Conservation (phyloP, 108 stramenopile genomes). For the Skeletonema grethae region DNA sequence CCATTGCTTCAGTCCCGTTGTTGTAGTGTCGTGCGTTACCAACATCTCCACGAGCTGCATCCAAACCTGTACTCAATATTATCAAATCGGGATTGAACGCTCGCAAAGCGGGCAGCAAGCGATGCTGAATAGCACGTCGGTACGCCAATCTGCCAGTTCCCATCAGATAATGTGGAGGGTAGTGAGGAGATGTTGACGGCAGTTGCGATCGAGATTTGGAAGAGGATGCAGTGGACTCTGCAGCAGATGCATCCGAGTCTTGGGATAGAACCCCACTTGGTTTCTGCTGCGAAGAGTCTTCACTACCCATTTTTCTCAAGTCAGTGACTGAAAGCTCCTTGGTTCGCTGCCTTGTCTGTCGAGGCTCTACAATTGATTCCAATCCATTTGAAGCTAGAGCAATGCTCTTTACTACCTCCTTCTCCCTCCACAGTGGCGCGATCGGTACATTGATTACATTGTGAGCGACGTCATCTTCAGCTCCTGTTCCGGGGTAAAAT, state of each 20-base stretch:
- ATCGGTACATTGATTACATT: constrained; percentile 98
- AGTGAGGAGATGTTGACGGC: constrained; percentile 37
- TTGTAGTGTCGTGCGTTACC: constrained; percentile 84
- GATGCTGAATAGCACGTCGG: constrained; percentile 75
- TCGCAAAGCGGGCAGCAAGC: constrained; percentile 84
- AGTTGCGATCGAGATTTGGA: constrained; percentile 26
- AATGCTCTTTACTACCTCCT: constrained; percentile 40
- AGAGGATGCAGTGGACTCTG: constrained; percentile 23
- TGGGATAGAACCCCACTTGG: constrained; percentile 16
- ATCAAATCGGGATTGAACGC: constrained; percentile 96
- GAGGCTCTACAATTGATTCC: constrained; percentile 17
- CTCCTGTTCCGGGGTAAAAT: constrained; percentile 96
- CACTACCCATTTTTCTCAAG: constrained; percentile 10
- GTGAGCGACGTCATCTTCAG: constrained; percentile 82
- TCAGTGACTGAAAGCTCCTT: constrained; percentile 32
- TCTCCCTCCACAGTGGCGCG: constrained; percentile 89
- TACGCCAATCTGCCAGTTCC: constrained; percentile 70
- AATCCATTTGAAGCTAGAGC: constrained; percentile 32
- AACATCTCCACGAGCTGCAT: constrained; percentile 90
- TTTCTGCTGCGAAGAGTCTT: constrained; percentile 11
- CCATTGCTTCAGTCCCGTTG: constrained; percentile 69
- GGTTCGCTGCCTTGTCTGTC: constrained; percentile 62
- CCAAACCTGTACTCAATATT: constrained; percentile 97
- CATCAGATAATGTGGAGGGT: constrained; percentile 47
- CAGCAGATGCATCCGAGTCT: constrained; percentile 19